phyloP scores from a whole-genome alignment of 495 filamentous ascomycete species.

The Chaetomium cochliodes region DNA sequence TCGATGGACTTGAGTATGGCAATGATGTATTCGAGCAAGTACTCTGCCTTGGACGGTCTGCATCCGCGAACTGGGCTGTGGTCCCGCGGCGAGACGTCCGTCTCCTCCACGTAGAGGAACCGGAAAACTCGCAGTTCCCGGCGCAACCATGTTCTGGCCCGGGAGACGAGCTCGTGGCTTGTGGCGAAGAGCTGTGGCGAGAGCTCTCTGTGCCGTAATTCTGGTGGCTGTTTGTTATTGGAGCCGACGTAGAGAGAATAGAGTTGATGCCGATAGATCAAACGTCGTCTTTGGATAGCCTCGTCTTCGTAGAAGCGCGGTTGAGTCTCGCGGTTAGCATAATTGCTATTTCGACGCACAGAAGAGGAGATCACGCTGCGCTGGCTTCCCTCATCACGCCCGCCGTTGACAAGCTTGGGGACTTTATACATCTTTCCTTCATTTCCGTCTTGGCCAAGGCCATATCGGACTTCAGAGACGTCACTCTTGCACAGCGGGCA shows the following conservation, averaged over 20 bases:
- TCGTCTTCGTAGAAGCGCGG: no score
- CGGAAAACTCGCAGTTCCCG: conserved; percentile 77
- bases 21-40: conserved; percentile 76
- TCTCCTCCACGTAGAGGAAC: conserved; percentile 52
- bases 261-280: conserved; percentile 67
- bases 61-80: conserved; percentile 34
- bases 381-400: no score
- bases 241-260: conserved; percentile 77
- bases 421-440: conserved; percentile 43
- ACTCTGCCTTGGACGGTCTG: conserved; percentile 71
- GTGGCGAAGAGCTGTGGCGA: conserved; percentile 61
- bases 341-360: not conserved
- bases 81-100: conserved; percentile 24
- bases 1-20: conserved; percentile 82
- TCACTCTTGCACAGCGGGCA: conserved; percentile 73
- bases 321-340: no score
- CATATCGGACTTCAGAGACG: conserved; percentile 62
- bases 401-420: no score
- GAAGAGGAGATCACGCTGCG: no score
- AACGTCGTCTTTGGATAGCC: conserved; percentile 62
- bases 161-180: conserved; percentile 65
- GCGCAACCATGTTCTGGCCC: conserved; percentile 74
- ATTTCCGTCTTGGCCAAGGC: conserved; percentile 44
- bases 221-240: conserved; percentile 54
- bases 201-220: conserved; percentile 64